These are phyloP conservation scores for Trichoderma afroharzianum DNA, from an alignment of 2,329 filamentous ascomycete species.

Conservation along the genomic window DNA sequence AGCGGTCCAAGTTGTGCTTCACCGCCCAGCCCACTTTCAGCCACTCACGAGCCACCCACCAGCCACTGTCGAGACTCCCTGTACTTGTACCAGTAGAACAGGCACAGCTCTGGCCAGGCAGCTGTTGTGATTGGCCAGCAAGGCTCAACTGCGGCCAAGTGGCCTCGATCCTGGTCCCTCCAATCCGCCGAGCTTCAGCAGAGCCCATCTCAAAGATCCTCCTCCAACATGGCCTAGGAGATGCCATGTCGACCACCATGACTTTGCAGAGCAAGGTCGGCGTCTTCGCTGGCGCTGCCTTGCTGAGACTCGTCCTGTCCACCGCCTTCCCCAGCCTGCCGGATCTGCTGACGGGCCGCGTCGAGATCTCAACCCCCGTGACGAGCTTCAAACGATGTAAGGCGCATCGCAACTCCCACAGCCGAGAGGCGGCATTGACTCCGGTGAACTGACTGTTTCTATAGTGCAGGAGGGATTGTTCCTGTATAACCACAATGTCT, in stretches of 20 bases:
- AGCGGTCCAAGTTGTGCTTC: slow-evolving; percentile 18
- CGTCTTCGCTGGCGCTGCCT: slow-evolving; percentile 72
- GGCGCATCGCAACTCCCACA: slow-evolving; percentile 30
- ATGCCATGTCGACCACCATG: slow-evolving; percentile 38
- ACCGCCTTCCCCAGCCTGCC: slow-evolving; percentile 78
- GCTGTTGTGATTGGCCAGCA: background rate
- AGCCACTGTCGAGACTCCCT: background rate
- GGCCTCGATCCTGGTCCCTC: slow-evolving; percentile 23
- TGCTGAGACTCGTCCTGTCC: slow-evolving; percentile 76
- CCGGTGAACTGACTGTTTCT: background rate
- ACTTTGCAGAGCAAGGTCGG: slow-evolving; percentile 41
- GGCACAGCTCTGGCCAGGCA: background rate
- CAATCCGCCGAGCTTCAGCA: background rate
- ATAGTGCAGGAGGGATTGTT: slow-evolving; percentile 94
- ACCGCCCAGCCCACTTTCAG: slow-evolving; percentile 24
- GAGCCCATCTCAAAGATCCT: background rate
- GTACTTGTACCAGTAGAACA: background rate
- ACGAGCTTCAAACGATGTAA: slow-evolving; percentile 96
- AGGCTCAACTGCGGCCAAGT: slow-evolving; percentile 29
- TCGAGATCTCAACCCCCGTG: slow-evolving; percentile 94
- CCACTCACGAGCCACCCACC: background rate
- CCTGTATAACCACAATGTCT: slow-evolving; percentile 92
- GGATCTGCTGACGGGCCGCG: slow-evolving; percentile 80
- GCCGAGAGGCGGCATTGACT: background rate
- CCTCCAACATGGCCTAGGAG: slow-evolving; percentile 24